phyloP scores from a whole-genome alignment of 1,284 basidiomycete species.

The Prillingera fragicola region DNA sequence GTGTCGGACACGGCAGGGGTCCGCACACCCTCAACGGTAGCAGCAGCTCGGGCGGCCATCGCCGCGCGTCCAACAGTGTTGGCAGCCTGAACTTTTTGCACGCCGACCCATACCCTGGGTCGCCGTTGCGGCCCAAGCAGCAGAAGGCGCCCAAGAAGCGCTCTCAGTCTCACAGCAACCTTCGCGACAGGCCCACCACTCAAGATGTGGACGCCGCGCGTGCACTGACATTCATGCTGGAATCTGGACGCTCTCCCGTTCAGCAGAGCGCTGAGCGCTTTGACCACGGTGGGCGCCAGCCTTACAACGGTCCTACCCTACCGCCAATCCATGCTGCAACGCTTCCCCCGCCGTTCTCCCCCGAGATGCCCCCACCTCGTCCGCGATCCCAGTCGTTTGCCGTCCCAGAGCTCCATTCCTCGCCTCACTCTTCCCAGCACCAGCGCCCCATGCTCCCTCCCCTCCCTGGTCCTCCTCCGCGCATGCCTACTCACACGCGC shows the following conservation, averaged over 20 bases:
- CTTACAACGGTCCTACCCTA: background rate
- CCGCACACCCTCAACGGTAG: background rate
- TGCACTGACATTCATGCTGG: slow-evolving; percentile 41
- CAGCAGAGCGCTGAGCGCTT: background rate
- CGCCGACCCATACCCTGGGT: slow-evolving; percentile 18
- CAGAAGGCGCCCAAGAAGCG: slow-evolving; percentile 32
- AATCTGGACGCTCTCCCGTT: slow-evolving; percentile 16
- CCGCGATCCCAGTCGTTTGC: slow-evolving; percentile 16
- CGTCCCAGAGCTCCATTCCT: slow-evolving; percentile 5
- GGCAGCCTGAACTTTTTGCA: slow-evolving; percentile 11
- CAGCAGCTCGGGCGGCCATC: too few species aligned
- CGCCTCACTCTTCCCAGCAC: slow-evolving; percentile 2
- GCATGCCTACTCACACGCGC: slow-evolving; percentile 7
- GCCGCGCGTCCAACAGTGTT: slow-evolving; percentile 12
- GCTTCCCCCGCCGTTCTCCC: slow-evolving; percentile 8
- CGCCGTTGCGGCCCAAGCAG: slow-evolving; percentile 15
- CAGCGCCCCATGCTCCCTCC: background rate
- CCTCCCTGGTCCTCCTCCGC: slow-evolving; percentile 1
- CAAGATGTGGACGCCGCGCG: slow-evolving; percentile 46
- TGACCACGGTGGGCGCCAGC: background rate
- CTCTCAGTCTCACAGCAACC: slow-evolving; percentile 36
- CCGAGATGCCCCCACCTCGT: slow-evolving; percentile 12
- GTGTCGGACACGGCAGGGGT: background rate
- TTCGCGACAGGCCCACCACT: slow-evolving; percentile 24
- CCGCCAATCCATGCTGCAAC: slow-evolving; percentile 6